Evolutionary conservation across 2,329 filamentous ascomycete species (phyloP), one percentile per base, ranked within the genome.

Genomic region (Stachybotrys chlorohalonatus): DNA sequence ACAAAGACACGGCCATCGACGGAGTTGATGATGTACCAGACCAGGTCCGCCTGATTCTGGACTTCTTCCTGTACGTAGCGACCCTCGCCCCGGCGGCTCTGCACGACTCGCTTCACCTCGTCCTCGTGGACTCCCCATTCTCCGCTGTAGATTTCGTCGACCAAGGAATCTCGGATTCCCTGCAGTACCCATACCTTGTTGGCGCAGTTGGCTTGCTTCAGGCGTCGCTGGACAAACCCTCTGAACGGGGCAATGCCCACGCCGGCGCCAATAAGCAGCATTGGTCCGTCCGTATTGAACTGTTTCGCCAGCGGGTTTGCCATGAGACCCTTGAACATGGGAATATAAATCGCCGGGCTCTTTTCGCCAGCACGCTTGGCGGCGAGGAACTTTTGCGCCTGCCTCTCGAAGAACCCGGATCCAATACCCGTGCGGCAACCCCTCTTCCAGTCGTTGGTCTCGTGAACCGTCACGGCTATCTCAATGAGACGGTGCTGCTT

Each of bases 291-390:
- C 3, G 89, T 86, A 53, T 90, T 87, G 67, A 97, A 99, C 66
- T 96, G 85, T 66, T 86, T 87, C 11, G 92, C 94, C 1, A 99
- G 81, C 0, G 94, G 94, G 70, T 99, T 99, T 58, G 91, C 86
- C 94, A 99, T 99, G 48, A 99, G 78, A 1, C 94, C 94, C 66
- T 95, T 91, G 82, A 99, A 99, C 90, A 99, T 96, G 63, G 94
- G 94, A 6, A 97, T 77, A 62, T 89, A 85, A 15, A 97, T 67
- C 60, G 90, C 82, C 3, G 73, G 78, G 51, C 73, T 68, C 58
- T 70, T 70, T 54, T 80, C 76, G 50, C 86, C 87, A 2, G 78
- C 73, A 39, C 78, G 73, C 66, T 90, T 83, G 1, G 87, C 84
- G 13, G 81, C 79, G 62, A 93, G 80, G 66, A 89, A 88, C 60